phyloP scores from a whole-genome alignment of 768 basidiomycete species.

The Roridomyces roridus region DNA sequence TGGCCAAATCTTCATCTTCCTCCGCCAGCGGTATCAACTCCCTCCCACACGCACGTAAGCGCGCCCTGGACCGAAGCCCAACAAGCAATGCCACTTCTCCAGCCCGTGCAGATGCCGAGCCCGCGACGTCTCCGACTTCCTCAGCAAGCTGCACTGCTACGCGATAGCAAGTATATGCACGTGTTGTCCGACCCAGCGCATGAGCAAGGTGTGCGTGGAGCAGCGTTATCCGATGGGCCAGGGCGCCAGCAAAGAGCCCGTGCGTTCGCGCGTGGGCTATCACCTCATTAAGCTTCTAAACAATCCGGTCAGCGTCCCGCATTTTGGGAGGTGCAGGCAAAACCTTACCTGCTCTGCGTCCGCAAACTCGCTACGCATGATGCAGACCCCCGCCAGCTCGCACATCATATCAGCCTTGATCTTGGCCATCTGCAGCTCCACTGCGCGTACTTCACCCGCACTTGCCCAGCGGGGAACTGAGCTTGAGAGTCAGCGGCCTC shows the following conservation, averaged over 20 bases:
- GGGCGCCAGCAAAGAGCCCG: slow-evolving; percentile 55
- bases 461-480: slow-evolving; percentile 65
- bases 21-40: slow-evolving; percentile 25
- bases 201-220: slow-evolving; percentile 80
- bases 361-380: slow-evolving; percentile 72
- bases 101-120: slow-evolving; percentile 49
- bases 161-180: slow-evolving; percentile 67
- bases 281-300: slow-evolving; percentile 52
- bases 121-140: slow-evolving; percentile 24
- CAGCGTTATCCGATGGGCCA: slow-evolving; percentile 68
- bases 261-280: slow-evolving; percentile 69
- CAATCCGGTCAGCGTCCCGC: too few relatives aligned
- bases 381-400: slow-evolving; percentile 70
- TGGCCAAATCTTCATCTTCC: slow-evolving; percentile 19
- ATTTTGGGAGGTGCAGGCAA: not conserved
- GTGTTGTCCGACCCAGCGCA: slow-evolving; percentile 55
- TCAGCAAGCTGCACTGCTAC: slow-evolving; percentile 59
- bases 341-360: slow-evolving; percentile 60
- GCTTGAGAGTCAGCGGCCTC: not conserved
- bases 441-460: slow-evolving; percentile 51
- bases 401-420: slow-evolving; percentile 76
- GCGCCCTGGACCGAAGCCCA: slow-evolving; percentile 41
- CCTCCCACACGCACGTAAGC: slow-evolving; percentile 11
- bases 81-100: slow-evolving; percentile 58
- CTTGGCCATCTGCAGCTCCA: slow-evolving; percentile 57